Evolutionary conservation across 1,284 basidiomycete species (phyloP).

Genomic region (Sphagnurus paluster): DNA sequence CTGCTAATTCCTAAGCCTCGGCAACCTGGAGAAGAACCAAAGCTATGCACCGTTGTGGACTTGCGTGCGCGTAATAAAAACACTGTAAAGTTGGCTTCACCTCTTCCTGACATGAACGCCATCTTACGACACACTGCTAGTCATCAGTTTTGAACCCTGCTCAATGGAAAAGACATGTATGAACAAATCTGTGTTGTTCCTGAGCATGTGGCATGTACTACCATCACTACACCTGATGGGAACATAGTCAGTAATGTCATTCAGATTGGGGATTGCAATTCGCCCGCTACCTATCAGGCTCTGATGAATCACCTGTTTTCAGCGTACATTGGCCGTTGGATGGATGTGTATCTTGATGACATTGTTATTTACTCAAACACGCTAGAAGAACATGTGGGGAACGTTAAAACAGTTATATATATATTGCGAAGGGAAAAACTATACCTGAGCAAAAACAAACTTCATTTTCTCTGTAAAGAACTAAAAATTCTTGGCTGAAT

Average conservation of each 20-base stretch:
- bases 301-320: slow-evolving; percentile 30
- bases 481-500: slow-evolving; percentile 30
- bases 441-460: slow-evolving; percentile 17
- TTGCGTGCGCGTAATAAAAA: slow-evolving; percentile 22
- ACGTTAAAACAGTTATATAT: slow-evolving; percentile 28
- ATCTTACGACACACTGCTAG: slow-evolving; percentile 16
- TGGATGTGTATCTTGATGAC: slow-evolving; percentile 31
- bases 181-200: slow-evolving; percentile 34
- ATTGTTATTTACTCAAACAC: slow-evolving; percentile 35
- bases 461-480: slow-evolving; percentile 12
- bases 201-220: slow-evolving; percentile 26
- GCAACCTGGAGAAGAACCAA: neutral
- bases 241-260: slow-evolving; percentile 34
- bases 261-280: slow-evolving; percentile 18
- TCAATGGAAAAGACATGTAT: slow-evolving; percentile 34
- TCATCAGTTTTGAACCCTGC: slow-evolving; percentile 22
- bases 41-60: slow-evolving; percentile 17
- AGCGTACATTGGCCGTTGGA: slow-evolving; percentile 21
- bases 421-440: slow-evolving; percentile 18
- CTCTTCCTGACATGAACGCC: slow-evolving; percentile 12
- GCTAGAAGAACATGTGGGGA: slow-evolving; percentile 31
- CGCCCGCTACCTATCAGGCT: slow-evolving; percentile 4
- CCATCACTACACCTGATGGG: slow-evolving; percentile 30
- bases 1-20: slow-evolving; percentile 20
- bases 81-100: slow-evolving; percentile 18